Evolutionary conservation across 768 basidiomycete species (phyloP).

Genomic region (Hypholoma fasciculare): DNA sequence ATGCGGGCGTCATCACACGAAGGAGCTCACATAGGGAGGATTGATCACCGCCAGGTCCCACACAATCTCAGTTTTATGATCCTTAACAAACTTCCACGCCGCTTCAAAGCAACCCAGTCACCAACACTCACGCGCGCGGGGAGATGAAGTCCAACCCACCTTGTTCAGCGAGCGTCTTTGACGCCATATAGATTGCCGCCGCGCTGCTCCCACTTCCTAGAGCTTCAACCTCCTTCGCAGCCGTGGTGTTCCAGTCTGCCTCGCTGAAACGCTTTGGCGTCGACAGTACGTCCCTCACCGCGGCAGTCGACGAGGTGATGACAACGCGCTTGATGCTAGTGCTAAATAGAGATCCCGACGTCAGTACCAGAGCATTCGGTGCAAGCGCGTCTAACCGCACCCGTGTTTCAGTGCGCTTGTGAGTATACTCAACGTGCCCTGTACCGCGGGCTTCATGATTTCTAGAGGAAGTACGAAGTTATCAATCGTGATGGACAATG

Average conservation of each 20-base stretch:
- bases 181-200: conserved; percentile 54
- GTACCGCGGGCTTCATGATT: conserved; percentile 53
- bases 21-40: conserved; percentile 38
- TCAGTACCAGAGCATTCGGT: not conserved
- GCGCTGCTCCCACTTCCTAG: conserved; percentile 42
- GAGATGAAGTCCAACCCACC: conserved; percentile 19
- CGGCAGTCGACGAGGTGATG: conserved; percentile 61
- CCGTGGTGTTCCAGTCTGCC: conserved; percentile 59
- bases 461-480: conserved; percentile 32
- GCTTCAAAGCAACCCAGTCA: conserved; percentile 46
- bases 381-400: conserved; percentile 25
- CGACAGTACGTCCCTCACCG: conserved; percentile 32
- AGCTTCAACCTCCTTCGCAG: conserved; percentile 44
- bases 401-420: conserved; percentile 55
- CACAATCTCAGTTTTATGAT: conserved; percentile 38
- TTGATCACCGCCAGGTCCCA: conserved; percentile 57
- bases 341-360: conserved; percentile 18
- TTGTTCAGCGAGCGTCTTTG: conserved; percentile 67
- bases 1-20: conserved; percentile 20
- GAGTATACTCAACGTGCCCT: conserved; percentile 68
- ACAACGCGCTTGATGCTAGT: conserved; percentile 65
- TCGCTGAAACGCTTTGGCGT: conserved; percentile 39
- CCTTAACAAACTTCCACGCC: conserved; percentile 40
- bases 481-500: not conserved
- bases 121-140: conserved; percentile 37